Evolutionary conservation across 2,329 filamentous ascomycete species (phyloP), one percentile per base, ranked within the genome.

Genomic region (Phaeosphaeria sp.): DNA sequence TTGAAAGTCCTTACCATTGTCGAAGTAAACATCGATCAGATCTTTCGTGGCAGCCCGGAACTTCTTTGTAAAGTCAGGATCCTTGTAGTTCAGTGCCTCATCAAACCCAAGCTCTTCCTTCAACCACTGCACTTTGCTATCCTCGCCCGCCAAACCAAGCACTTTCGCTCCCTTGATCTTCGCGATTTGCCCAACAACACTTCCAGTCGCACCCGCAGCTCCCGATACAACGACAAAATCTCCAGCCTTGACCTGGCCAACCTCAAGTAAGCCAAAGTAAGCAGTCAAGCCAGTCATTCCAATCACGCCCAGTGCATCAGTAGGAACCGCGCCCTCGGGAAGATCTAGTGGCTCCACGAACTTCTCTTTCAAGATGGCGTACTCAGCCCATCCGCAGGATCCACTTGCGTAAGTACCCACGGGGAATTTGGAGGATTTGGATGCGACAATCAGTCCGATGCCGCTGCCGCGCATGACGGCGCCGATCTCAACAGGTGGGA

Each of bases 191-290:
- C 89, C 90, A 0, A 87, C 90, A 1, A 93, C 85, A 69, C 85
- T 89, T 1, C 91, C 91, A 0, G 91, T 93, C 0, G 90, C 91
- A 1, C 91, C 91, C 0, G 91, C 91, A 1, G 91, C 91, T 6
- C 90, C 90, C 9, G 87, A 90, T 0, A 94, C 89, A 7, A 93
- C 89, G 1, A 94, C 90, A 3, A 89, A 87, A 63, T 93, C 89
- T 4, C 90, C 90, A 0, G 84, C 75, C 74, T 89, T 87, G 42
- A 89, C 85, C 54, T 89, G 79, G 2, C 86, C 90, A 46, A 93
- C 85, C 54, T 90, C 84, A 27, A 85, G 75, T 72, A 93, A 85
- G 20, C 91, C 90, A 62, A 91, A 90, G 78, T 91, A 93, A 1
- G 90, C 90, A 0, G 91, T 93, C 60, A 93, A 67, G 2, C 89